Evolutionary conservation across 75 land plant genomes (phyloP).

Genomic region (Isoetes taiwanensis): DNA sequence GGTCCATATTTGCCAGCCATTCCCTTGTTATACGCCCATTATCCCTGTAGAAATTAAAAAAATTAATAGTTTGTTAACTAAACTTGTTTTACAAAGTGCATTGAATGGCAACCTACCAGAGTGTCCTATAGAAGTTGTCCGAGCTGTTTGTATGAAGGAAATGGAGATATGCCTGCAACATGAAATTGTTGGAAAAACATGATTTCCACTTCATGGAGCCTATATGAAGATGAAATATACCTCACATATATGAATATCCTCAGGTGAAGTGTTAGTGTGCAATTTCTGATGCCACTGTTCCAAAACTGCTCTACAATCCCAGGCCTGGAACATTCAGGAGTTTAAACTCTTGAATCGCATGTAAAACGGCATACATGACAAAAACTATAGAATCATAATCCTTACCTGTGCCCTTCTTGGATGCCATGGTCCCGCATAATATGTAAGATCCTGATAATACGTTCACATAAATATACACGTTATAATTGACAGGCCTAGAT

Average conservation of each 20-base stretch:
- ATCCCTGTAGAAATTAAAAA: background rate
- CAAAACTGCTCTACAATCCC: constrained; percentile 1
- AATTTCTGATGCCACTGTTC: constrained; percentile 8
- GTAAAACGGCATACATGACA: background rate
- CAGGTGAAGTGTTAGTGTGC: constrained; percentile 7
- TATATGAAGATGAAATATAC: background rate
- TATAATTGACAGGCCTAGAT: too few relatives aligned
- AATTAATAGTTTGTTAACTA: too few relatives aligned
- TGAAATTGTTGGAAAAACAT: too few relatives aligned
- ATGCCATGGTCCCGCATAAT: constrained; percentile 6
- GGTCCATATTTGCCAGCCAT: constrained; percentile 1
- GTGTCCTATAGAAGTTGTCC: background rate
- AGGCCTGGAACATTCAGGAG: background rate
- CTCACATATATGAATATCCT: constrained; percentile 5
- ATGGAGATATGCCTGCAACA: constrained; percentile 6
- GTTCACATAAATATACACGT: too few relatives aligned
- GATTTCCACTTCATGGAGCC: background rate
- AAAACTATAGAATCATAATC: background rate
- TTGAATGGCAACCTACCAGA: background rate
- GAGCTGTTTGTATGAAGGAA: background rate
- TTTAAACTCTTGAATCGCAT: too few relatives aligned
- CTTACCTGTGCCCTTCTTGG: constrained; percentile 1
- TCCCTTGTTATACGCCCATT: constrained; percentile 2
- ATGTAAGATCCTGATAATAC: background rate
- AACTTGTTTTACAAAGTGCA: too few relatives aligned